Conservation (phyloP, 345 rosid species). For the Euphorbia lathyris region DNA sequence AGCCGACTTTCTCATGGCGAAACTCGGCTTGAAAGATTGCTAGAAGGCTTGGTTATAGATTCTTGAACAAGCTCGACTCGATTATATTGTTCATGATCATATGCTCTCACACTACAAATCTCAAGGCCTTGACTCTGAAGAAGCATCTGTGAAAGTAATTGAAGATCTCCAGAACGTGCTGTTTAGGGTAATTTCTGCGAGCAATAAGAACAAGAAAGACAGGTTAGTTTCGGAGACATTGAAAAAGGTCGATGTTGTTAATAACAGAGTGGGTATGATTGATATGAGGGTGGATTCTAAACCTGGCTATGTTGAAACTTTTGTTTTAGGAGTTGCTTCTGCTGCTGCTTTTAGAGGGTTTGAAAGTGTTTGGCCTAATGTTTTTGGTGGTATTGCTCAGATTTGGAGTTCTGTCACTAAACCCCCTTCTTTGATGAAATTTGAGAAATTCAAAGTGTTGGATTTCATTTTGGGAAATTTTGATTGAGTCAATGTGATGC, state of each 20-base stretch:
- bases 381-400: constrained; percentile 43
- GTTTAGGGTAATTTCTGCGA: constrained; percentile 48
- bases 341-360: constrained; percentile 64
- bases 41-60: no score
- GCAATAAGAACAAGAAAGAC: constrained; percentile 38
- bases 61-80: no score
- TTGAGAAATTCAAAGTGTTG: no score
- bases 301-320: constrained; percentile 65
- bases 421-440: not conserved
- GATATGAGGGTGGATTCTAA: constrained; percentile 83
- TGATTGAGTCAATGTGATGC: not conserved
- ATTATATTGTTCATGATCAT: no score
- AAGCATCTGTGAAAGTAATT: constrained; percentile 78
- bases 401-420: no score
- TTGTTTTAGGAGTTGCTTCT: constrained; percentile 64
- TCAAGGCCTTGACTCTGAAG: constrained; percentile 63
- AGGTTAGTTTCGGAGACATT: constrained; percentile 40
- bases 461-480: not conserved
- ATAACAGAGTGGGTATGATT: constrained; percentile 54
- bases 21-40: no score
- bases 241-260: constrained; percentile 60
- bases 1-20: no score
- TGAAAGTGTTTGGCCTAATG: constrained; percentile 49
- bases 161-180: constrained; percentile 81
- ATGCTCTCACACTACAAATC: constrained; percentile 71